Conservation (phyloP, 768 basidiomycete genomes). For the Mycena venus region DNA sequence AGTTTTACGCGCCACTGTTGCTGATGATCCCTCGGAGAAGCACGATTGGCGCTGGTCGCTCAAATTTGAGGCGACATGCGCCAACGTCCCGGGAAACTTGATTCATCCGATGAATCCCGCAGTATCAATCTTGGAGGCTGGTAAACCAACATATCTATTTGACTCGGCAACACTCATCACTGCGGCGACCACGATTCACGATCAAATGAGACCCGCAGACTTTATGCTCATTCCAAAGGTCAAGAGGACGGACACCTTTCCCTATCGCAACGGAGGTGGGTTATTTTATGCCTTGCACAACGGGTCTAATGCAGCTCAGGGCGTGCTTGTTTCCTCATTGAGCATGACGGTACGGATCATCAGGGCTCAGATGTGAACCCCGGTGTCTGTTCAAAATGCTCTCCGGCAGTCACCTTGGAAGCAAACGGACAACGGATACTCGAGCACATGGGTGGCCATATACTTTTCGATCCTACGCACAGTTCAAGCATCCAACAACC, state of each 20-base stretch:
- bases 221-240: neutral
- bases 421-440: no score
- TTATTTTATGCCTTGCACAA: neutral
- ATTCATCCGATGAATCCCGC: no score
- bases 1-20: neutral
- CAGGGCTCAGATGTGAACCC: neutral
- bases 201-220: neutral
- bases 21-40: neutral
- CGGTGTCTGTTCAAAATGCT: neutral
- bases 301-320: neutral
- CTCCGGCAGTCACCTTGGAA: no score
- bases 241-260: neutral
- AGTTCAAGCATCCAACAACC: neutral
- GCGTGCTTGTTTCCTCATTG: neutral
- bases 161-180: neutral
- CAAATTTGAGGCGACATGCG: neutral
- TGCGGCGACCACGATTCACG: neutral
- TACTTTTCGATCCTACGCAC: neutral
- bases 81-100: neutral
- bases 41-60: conserved; percentile 10
- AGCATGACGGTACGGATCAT: neutral
- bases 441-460: no score
- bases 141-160: neutral
- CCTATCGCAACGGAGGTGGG: neutral
- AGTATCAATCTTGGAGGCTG: neutral